Base-by-base conservation (phyloP, 1,139 yeast species). In the Kurtzmaniella quercitrusa region DNA sequence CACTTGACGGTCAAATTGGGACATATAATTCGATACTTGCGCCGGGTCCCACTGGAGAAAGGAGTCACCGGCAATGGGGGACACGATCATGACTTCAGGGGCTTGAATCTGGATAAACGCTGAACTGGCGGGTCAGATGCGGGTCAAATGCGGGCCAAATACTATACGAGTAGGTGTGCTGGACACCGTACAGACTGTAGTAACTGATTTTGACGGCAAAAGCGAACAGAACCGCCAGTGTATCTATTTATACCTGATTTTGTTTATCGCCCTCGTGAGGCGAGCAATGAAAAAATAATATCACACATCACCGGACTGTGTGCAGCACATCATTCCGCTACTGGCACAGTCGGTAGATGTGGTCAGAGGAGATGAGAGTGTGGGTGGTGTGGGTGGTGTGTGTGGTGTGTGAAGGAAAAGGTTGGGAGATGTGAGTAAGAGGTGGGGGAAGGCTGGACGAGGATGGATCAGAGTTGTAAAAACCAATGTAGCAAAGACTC, bases 11-110 rank as follows among this genome's bases (percentile, higher is more conserved):
- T 51, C 58, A 15, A 56, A 60, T 7, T 62, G 60, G 42, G 60
- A 55, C 34, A 73, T 60, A 47, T 59, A 71, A 41, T 55, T 62
- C 14, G 74, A 59, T 7, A 73, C 77, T 49, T 73, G 78, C 5
- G 75, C 77, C 1, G 77, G 69, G 51, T 73, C 77, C 78, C 78
- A 73, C 51, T 60, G 65, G 38, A 73, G 59, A 48, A 69, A 71
- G 25, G 73, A 62, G 46, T 72, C 77, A 45, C 60, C 57, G 12
- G 45, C 17, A 10, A 19, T 19, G 23, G 38, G 38, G 15, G 25
- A 19, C 2, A 36, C 27, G 15, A 36, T 36, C 27, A 19, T 36
- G n/a, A n/a, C n/a, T 17, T 15, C 23, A 27, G 15, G 36, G 16
- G 36, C n/a, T n/a, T n/a, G n/a, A n/a, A n/a, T n/a, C n/a, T n/a